phyloP scores from a whole-genome alignment of 768 basidiomycete species.

The Suillus americanus region DNA sequence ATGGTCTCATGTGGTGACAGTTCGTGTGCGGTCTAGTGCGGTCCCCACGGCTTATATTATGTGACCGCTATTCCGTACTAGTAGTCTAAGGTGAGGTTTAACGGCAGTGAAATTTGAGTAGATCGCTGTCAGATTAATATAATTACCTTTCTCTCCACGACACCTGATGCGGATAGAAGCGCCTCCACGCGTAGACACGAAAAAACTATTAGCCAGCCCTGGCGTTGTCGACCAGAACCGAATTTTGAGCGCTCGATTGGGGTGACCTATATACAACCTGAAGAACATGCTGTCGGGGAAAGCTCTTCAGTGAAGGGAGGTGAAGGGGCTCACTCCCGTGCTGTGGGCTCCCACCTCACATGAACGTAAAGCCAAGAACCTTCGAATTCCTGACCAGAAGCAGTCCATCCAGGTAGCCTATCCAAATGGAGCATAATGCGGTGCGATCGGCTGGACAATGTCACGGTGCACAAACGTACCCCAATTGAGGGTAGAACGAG shows the following conservation, averaged over 20 bases:
- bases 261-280: background rate
- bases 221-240: background rate
- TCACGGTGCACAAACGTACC: background rate
- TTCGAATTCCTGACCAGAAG: constrained; percentile 1
- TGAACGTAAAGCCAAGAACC: background rate
- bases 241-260: background rate
- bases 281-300: background rate
- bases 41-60: background rate
- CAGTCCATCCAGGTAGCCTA: background rate
- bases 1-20: background rate
- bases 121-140: background rate
- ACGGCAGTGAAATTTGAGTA: background rate
- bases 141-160: background rate
- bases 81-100: background rate
- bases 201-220: background rate
- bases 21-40: background rate
- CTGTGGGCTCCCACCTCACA: background rate
- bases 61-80: background rate
- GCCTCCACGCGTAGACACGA: background rate
- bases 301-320: background rate
- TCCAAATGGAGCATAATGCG: background rate
- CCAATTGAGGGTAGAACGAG: background rate
- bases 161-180: background rate
- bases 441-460: background rate
- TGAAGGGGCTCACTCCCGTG: background rate